Evolutionary conservation across 768 basidiomycete genomes (phyloP).

Genomic region (Boletus pseudo-olivaceus): DNA sequence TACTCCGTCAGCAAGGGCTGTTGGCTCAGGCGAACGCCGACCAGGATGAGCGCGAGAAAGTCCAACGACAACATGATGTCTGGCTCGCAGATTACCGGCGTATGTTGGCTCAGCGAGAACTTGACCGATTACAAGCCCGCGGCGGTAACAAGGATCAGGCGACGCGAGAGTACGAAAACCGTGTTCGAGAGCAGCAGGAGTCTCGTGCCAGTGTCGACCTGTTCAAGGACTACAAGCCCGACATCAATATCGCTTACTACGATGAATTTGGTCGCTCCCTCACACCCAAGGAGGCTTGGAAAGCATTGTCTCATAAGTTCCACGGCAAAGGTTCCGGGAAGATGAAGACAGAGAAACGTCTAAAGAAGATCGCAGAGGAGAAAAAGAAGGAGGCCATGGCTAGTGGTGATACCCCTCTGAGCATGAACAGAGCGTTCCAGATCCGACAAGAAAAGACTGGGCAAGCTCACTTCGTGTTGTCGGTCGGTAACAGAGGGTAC

Average conservation of each 20-base stretch:
- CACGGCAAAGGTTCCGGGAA: conserved; percentile 96
- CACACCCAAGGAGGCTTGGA: conserved; percentile 97
- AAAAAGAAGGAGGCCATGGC: conserved; percentile 91
- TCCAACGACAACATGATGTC: conserved; percentile 79
- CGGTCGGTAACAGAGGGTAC: conserved; percentile 89
- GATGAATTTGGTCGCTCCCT: conserved; percentile 90
- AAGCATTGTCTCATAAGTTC: conserved; percentile 95
- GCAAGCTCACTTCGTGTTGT: conserved; percentile 93
- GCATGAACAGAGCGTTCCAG: conserved; percentile 94
- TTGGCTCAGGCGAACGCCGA: conserved; percentile 63
- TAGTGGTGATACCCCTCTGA: conserved; percentile 92
- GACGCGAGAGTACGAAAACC: conserved; percentile 92
- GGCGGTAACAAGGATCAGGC: conserved; percentile 89
- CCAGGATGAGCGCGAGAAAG: conserved; percentile 69
- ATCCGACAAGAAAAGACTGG: conserved; percentile 91
- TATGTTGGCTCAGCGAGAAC: conserved; percentile 71
- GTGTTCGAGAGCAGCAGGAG: conserved; percentile 87
- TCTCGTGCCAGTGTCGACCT: conserved; percentile 74
- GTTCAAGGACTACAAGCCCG: conserved; percentile 95
- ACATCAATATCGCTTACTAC: conserved; percentile 93
- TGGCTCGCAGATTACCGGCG: conserved; percentile 88
- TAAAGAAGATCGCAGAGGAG: conserved; percentile 98
- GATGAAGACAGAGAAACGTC: conserved; percentile 94
- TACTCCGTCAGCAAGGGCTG: conserved; percentile 91
- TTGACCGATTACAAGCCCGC: conserved; percentile 71